A percentile compares a stretch with the other conserved stretches of the same genome.
phyloP scores from a whole-genome alignment of 2,329 filamentous ascomycete genomes.

The Diaporthe australafricana region DNA sequence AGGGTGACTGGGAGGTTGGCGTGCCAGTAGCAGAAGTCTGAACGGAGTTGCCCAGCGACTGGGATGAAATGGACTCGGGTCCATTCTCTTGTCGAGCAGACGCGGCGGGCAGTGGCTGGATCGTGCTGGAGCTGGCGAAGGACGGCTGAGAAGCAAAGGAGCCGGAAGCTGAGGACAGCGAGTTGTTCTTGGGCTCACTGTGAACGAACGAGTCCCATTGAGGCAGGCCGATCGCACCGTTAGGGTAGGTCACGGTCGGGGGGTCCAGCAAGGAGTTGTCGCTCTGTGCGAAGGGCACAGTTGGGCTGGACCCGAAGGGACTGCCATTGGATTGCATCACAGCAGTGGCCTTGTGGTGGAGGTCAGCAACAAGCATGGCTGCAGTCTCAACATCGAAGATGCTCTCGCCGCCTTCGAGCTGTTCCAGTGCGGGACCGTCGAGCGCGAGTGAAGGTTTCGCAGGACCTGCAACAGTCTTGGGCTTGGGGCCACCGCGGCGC shows the following conservation, averaged over 20 bases:
- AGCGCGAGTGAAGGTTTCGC: slow-evolving; percentile 84
- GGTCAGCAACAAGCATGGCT: slow-evolving; percentile 97
- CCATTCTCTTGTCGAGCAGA: slow-evolving; percentile 67
- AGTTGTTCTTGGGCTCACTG: slow-evolving; percentile 80
- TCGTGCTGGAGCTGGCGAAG: slow-evolving; percentile 68
- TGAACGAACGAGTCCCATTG: slow-evolving; percentile 93
- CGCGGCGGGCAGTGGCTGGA: slow-evolving; percentile 61
- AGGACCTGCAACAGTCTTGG: slow-evolving; percentile 71
- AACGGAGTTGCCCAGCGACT: slow-evolving; percentile 79
- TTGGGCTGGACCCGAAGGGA: slow-evolving; percentile 67
- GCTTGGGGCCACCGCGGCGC: slow-evolving; percentile 79
- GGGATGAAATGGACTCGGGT: slow-evolving; percentile 63
- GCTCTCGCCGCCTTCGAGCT: slow-evolving; percentile 91
- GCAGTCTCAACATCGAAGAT: slow-evolving; percentile 97
- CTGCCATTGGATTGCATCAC: slow-evolving; percentile 71
- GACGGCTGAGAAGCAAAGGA: slow-evolving; percentile 77
- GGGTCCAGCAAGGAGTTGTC: slow-evolving; percentile 81
- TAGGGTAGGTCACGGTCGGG: slow-evolving; percentile 76
- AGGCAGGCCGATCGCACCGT: slow-evolving; percentile 83
- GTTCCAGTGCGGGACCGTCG: slow-evolving; percentile 88
- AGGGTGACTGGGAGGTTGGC: slow-evolving; percentile 80
- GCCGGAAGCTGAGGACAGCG: slow-evolving; percentile 73
- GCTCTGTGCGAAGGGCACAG: slow-evolving; percentile 79
- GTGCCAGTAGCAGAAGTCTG: slow-evolving; percentile 77
- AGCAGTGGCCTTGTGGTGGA: slow-evolving; percentile 91